Evolutionary conservation across 257 asterid species (phyloP).

Genomic region (Penstemon barbatus): DNA sequence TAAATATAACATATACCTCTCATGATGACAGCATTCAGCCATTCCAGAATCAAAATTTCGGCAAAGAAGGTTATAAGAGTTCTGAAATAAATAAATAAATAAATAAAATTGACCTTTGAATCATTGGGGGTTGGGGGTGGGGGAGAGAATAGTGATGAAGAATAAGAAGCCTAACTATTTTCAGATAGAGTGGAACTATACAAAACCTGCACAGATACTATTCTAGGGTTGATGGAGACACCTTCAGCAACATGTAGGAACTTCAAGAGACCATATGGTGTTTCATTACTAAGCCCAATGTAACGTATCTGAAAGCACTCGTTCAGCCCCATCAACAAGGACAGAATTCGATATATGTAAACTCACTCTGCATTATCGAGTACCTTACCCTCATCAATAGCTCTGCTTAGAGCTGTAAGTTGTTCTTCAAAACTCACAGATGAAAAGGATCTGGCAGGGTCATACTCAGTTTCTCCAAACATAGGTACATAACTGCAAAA

Average conservation of each 20-base stretch:
- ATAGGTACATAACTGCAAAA: slow-evolving; percentile 54
- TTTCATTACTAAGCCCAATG: slow-evolving; percentile 88
- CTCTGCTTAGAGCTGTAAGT: slow-evolving; percentile 68
- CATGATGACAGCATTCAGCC: slow-evolving; percentile 96
- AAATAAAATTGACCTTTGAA: slow-evolving; percentile 10
- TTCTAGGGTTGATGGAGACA: slow-evolving; percentile 46
- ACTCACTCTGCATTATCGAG: slow-evolving; percentile 32
- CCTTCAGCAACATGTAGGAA: slow-evolving; percentile 61
- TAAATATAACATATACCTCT: slow-evolving; percentile 57
- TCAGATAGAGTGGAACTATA: slow-evolving; percentile 32
- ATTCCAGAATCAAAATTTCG: slow-evolving; percentile 79
- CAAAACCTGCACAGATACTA: slow-evolving; percentile 82
- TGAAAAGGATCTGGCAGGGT: slow-evolving; percentile 47
- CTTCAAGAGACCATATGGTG: slow-evolving; percentile 92
- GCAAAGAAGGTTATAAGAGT: slow-evolving; percentile 78
- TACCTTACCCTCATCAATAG: slow-evolving; percentile 84
- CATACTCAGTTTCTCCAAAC: slow-evolving; percentile 90
- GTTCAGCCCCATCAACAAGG: slow-evolving; percentile 22
- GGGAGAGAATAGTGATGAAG: slow-evolving; percentile 16
- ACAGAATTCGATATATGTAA: slow-evolving; percentile 14
- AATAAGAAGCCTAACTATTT: slow-evolving; percentile 33
- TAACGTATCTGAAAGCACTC: slow-evolving; percentile 67
- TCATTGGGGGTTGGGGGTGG: neutral
- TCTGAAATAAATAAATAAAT: slow-evolving; percentile 43
- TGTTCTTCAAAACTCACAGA: slow-evolving; percentile 76